These are phyloP conservation scores for Colletotrichum lupini DNA, from an alignment of 2,329 filamentous ascomycete species.

Conservation along the genomic window DNA sequence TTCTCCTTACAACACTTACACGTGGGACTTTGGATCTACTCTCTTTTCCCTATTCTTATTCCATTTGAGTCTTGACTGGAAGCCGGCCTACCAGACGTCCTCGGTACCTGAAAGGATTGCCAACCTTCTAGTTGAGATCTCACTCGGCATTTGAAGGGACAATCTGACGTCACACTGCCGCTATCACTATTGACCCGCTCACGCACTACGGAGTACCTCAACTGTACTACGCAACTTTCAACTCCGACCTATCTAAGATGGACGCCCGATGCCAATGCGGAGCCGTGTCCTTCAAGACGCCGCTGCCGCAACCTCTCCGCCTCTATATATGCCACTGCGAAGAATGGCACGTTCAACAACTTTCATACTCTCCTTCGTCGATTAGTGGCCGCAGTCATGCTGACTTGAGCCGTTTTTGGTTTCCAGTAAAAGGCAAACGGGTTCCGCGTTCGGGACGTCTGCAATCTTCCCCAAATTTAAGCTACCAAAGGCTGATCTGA, in stretches of 20 bases:
- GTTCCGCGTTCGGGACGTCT: slow-evolving; percentile 75
- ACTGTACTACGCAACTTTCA: not conserved
- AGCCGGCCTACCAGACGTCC: not conserved
- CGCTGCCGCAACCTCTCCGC: slow-evolving; percentile 67
- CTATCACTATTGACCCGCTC: not conserved
- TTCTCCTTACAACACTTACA: not conserved
- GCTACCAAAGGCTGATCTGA: slow-evolving; percentile 59
- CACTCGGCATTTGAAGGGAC: not conserved
- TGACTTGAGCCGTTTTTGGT: not conserved
- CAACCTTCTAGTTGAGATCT: not conserved
- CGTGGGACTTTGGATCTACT: not conserved
- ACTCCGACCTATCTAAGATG: slow-evolving; percentile 50
- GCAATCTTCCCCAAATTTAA: slow-evolving; percentile 77
- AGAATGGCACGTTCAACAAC: slow-evolving; percentile 56
- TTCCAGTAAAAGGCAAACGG: slow-evolving; percentile 66
- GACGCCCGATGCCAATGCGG: slow-evolving; percentile 74
- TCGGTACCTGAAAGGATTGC: not conserved
- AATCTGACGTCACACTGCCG: not conserved
- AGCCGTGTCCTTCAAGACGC: slow-evolving; percentile 70
- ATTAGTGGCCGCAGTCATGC: not conserved
- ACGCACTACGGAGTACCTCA: not conserved
- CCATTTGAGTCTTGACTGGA: not conserved
- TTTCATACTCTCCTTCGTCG: too few species aligned
- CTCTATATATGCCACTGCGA: slow-evolving; percentile 79
- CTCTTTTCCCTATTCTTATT: not conserved